A percentile compares a stretch with the other conserved stretches of the same genome.
Conservation (phyloP, 2,329 filamentous ascomycete species). For the Xylaria digitata region DNA sequence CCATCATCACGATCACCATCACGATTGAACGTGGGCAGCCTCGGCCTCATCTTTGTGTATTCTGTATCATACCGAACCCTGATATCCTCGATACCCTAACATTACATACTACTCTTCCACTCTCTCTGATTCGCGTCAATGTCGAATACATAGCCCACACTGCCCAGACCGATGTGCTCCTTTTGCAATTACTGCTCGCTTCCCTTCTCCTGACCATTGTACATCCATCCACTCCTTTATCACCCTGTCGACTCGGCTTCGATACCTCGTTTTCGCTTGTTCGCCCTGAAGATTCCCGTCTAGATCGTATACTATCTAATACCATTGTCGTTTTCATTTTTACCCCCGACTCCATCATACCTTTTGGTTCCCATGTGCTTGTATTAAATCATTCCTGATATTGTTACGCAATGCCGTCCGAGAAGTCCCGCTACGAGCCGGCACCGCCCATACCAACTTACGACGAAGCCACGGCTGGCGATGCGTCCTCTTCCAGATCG, state of each 20-base stretch:
- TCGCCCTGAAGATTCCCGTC: slow-evolving; percentile 11
- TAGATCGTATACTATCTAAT: slow-evolving; percentile 6
- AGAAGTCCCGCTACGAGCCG: slow-evolving; percentile 68
- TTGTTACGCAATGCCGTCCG: slow-evolving; percentile 53
- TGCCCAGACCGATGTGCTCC: slow-evolving; percentile 25
- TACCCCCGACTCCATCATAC: background rate
- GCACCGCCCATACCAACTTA: slow-evolving; percentile 84
- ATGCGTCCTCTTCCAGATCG: slow-evolving; percentile 60
- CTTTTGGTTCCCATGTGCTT: slow-evolving; percentile 29
- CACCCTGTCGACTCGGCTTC: slow-evolving; percentile 37
- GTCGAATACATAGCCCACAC: slow-evolving; percentile 3
- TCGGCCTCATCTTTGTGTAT: background rate
- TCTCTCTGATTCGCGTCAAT: background rate
- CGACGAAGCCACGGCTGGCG: slow-evolving; percentile 78
- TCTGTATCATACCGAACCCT: background rate
- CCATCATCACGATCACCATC: background rate
- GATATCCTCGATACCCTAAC: background rate
- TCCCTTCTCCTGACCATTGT: slow-evolving; percentile 22
- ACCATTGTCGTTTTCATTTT: background rate
- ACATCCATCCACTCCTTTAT: slow-evolving; percentile 39
- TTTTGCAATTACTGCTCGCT: slow-evolving; percentile 4
- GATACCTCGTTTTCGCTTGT: slow-evolving; percentile 8
- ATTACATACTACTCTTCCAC: background rate
- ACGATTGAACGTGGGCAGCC: too few species aligned
- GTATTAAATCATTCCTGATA: slow-evolving; percentile 35